These are phyloP conservation scores for Rhizoclosmatium globosum DNA, from an alignment of 192 early-diverging fungal genomes.

Conservation along the genomic window DNA sequence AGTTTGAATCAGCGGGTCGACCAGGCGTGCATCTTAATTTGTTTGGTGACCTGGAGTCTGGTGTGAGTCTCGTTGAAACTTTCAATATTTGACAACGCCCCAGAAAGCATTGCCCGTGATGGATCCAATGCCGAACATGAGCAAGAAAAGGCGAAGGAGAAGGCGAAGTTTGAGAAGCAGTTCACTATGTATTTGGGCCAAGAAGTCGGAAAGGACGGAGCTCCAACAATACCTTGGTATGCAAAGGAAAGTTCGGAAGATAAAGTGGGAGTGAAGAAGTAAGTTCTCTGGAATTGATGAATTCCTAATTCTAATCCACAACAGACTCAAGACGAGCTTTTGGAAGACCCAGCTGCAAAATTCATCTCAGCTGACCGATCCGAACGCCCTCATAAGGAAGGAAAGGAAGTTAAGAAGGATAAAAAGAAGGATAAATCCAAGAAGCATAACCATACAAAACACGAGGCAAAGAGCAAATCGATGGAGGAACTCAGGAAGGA, in stretches of 20 bases:
- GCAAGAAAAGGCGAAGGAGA: slow-evolving; percentile 60
- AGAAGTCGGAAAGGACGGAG: slow-evolving; percentile 35
- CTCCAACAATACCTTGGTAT: slow-evolving; percentile 46
- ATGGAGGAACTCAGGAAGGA: slow-evolving; percentile 49
- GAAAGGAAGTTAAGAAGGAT: neutral
- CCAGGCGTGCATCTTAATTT: slow-evolving; percentile 62
- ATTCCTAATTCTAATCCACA: neutral
- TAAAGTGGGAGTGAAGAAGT: neutral
- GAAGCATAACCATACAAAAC: slow-evolving; percentile 8
- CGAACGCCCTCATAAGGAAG: neutral
- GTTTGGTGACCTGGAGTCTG: slow-evolving; percentile 63
- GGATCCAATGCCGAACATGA: slow-evolving; percentile 63
- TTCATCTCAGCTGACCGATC: slow-evolving; percentile 4
- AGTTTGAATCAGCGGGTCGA: slow-evolving; percentile 9
- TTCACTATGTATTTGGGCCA: slow-evolving; percentile 73
- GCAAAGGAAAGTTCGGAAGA: slow-evolving; percentile 7
- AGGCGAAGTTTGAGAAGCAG: slow-evolving; percentile 63
- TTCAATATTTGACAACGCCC: neutral
- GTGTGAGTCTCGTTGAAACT: slow-evolving; percentile 36
- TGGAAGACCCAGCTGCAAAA: slow-evolving; percentile 19
- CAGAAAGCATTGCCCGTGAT: neutral
- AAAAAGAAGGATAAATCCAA: neutral
- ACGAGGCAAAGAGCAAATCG: slow-evolving; percentile 13
- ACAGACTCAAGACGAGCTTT: neutral
- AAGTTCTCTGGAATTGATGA: neutral